A percentile compares a stretch with the other conserved stretches of the same genome.
These are phyloP conservation scores for Diutina ranongensis DNA, from an alignment of 1,139 yeast species.

Conservation along the genomic window DNA sequence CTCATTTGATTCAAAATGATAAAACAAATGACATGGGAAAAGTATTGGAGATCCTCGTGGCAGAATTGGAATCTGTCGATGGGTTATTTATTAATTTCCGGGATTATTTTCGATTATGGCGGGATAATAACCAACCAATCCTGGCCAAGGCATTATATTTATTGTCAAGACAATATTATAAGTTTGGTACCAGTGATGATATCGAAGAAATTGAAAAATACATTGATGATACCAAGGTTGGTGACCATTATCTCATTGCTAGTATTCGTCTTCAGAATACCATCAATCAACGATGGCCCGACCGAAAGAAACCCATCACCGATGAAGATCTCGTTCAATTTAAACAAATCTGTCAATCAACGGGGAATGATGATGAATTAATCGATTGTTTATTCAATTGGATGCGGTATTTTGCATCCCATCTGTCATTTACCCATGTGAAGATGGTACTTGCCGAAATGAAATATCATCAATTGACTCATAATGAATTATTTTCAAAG, in stretches of 20 bases:
- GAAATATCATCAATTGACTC: background rate
- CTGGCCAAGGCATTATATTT: background rate
- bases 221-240: background rate
- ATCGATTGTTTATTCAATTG: background rate
- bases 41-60: constrained; percentile 19
- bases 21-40: no score
- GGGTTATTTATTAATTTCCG: constrained; percentile 14
- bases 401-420: background rate
- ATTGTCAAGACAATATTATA: background rate
- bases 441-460: background rate
- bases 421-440: constrained; percentile 1
- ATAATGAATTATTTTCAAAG: background rate
- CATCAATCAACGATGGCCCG: background rate
- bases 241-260: background rate
- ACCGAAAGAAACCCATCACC: background rate
- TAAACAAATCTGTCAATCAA: background rate
- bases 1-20: background rate
- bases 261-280: background rate
- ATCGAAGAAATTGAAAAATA: background rate
- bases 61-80: constrained; percentile 27
- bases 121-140: background rate
- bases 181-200: background rate
- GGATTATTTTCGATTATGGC: background rate
- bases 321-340: background rate
- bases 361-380: background rate